Evolutionary conservation across 495 filamentous ascomycete species (phyloP).

Genomic region (Emericellopsis terricola): DNA sequence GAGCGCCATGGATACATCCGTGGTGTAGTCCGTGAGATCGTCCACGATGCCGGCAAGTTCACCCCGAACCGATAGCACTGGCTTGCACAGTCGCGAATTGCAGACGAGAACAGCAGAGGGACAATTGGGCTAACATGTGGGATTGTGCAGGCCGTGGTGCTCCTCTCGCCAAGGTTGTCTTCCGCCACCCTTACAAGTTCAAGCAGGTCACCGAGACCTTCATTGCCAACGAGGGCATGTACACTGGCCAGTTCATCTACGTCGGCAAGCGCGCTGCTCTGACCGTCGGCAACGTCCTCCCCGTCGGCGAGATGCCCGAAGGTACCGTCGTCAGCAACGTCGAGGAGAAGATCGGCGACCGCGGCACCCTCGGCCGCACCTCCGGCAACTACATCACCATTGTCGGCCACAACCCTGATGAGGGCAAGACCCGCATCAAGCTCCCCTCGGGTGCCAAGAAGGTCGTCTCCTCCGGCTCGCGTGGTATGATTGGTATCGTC

Average conservation of each 20-base stretch:
- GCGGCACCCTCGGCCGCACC: conserved; percentile 85
- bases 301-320: conserved; percentile 83
- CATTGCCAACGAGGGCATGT: conserved; percentile 99
- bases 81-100: too few relatives aligned
- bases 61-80: too few relatives aligned
- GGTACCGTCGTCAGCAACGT: conserved; percentile 98
- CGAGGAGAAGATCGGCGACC: conserved; percentile 96
- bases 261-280: conserved; percentile 95
- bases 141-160: conserved; percentile 49
- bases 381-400: conserved; percentile 99
- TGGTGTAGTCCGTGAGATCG: conserved; percentile 94
- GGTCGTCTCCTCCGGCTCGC: conserved; percentile 74
- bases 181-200: conserved; percentile 84
- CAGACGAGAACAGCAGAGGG: too few relatives aligned
- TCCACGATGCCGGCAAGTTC: conserved; percentile 73
- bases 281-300: conserved; percentile 92
- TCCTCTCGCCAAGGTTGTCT: conserved; percentile 86
- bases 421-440: conserved; percentile 99
- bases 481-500: conserved; percentile 99
- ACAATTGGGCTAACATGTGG: not conserved
- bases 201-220: conserved; percentile 87
- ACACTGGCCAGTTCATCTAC: conserved; percentile 99
- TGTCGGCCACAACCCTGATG: conserved; percentile 96
- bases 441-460: conserved; percentile 98
- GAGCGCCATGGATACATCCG: conserved; percentile 95